A percentile compares a stretch with the other conserved stretches of the same genome.
Evolutionary conservation across 768 basidiomycete genomes (phyloP).

Genomic region (Mycena olivaceomarginata): DNA sequence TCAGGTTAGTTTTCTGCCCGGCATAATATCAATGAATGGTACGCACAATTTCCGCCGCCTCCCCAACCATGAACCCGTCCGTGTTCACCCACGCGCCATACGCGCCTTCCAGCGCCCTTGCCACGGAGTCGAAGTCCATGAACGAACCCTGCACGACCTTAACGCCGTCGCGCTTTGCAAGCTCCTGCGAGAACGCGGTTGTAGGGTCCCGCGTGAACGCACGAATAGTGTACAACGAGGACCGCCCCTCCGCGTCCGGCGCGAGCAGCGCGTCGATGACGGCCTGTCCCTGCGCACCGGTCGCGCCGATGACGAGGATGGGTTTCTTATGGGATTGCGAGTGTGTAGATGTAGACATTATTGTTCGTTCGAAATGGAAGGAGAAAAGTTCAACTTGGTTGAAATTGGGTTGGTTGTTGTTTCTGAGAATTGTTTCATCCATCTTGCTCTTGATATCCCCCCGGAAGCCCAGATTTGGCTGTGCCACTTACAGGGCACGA

Average conservation of each 20-base stretch:
- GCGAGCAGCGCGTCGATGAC: conserved; percentile 61
- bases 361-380: background rate
- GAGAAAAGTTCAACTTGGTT: background rate
- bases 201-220: conserved; percentile 62
- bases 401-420: background rate
- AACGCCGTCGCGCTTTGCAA: conserved; percentile 57
- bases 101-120: conserved; percentile 56
- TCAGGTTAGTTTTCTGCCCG: background rate
- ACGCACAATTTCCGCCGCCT: conserved; percentile 57
- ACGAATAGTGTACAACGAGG: conserved; percentile 64
- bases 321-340: conserved; percentile 48
- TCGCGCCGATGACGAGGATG: conserved; percentile 67
- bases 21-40: background rate
- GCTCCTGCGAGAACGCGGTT: conserved; percentile 55
- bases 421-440: background rate
- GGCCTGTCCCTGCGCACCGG: conserved; percentile 65
- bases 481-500: background rate
- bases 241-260: conserved; percentile 42
- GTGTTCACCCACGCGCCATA: conserved; percentile 66
- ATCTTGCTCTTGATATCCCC: background rate
- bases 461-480: background rate
- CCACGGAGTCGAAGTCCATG: conserved; percentile 54
- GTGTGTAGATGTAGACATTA: background rate
- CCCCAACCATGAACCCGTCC: conserved; percentile 63
- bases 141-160: conserved; percentile 62